Evolutionary conservation across 2,329 filamentous ascomycete species (phyloP), one percentile per base, ranked within the genome.

Genomic region (Aureobasidium vineae): DNA sequence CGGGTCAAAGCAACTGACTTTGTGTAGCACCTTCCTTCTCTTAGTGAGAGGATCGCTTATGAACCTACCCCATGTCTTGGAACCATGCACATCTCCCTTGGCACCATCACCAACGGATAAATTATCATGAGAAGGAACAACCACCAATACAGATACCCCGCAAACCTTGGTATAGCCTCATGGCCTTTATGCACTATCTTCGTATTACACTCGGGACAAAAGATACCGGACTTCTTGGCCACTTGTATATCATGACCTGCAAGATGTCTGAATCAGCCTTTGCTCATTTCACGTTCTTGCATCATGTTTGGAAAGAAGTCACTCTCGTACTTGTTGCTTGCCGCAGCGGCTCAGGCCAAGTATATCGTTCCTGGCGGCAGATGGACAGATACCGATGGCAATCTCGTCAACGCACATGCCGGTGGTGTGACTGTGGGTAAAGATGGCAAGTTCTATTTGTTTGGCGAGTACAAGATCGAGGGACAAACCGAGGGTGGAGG

Each of bases 331-430:
- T 21, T 65, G 10, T 21, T 43, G 28, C 45, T 45, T 45, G 45
- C 21, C 84, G 69, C 67, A 2, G 64, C 69, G 26, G 79, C 43
- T 5, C 41, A 56, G 1, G 70, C 80, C 15, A 84, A 81, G 72
- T 88, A 84, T 75, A 88, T 88, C 56, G 85, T 87, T 2, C 86
- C 86, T 0, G 86, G 85, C 3, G 85, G 79, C 0, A 77, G 85
- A 72, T 88, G 86, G 86, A 79, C 76, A 21, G 86, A 87, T 69
- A 88, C 84, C 0, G 80, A 85, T 2, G 85, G 85, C 0, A 81
- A 83, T n/a, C 72, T 86, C 15, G 81, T 88, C 63, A 88, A 86
- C 63, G 85, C 85, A 1, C 86, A 88, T 71, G 86, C 86, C 1
- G 86, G 86, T 1, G 82, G 81, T 15, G 77, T 88, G 7, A 81